Conservation (phyloP, 345 rosid genomes). For the Balakata baccata region DNA sequence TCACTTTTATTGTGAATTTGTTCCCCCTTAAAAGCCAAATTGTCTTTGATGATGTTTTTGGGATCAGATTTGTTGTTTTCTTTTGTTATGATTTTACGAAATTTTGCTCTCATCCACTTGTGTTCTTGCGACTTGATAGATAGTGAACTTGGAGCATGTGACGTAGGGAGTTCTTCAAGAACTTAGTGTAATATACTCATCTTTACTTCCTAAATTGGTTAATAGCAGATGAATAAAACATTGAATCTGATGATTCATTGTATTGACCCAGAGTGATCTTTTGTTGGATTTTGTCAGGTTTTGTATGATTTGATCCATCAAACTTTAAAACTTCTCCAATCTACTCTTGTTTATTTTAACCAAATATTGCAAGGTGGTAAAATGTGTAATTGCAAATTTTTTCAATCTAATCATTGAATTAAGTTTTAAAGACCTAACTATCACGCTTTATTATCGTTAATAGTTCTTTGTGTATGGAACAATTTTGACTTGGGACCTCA, state of each 20-base stretch:
- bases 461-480: no score
- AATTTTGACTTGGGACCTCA: no score
- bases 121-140: background rate
- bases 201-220: background rate
- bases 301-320: background rate
- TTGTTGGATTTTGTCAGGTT: background rate
- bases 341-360: no score
- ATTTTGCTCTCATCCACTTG: background rate
- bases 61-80: slow-evolving; percentile 1
- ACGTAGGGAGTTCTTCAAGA: background rate
- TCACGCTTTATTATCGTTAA: no score
- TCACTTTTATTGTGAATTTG: background rate
- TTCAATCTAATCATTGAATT: no score
- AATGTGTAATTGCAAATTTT: no score
- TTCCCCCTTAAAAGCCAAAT: background rate
- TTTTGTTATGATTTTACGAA: background rate
- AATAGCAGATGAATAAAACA: background rate
- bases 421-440: no score
- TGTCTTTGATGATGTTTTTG: background rate
- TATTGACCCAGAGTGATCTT: background rate
- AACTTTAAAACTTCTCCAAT: no score
- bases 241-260: background rate
- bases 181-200: background rate
- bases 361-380: no score
- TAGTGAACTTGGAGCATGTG: background rate